phyloP scores from a whole-genome alignment of 495 filamentous ascomycete genomes.

The Lepraria neglecta region DNA sequence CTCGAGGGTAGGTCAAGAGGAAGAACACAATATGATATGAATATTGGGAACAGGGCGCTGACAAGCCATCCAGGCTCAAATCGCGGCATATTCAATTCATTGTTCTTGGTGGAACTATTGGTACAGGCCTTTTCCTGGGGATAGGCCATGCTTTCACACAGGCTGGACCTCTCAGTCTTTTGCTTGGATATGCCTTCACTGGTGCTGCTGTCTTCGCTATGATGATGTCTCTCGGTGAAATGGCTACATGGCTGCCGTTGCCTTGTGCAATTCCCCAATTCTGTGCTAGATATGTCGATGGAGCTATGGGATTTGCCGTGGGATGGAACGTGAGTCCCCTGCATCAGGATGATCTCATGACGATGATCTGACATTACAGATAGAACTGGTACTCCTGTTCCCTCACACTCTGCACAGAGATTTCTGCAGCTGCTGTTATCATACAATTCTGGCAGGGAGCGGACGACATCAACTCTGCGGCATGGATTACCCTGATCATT shows the following conservation, averaged over 20 bases:
- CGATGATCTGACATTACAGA: background rate
- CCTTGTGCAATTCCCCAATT: constrained; percentile 72
- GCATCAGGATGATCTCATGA: background rate
- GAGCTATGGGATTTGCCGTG: constrained; percentile 69
- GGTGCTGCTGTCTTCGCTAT: constrained; percentile 57
- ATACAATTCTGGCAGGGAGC: constrained; percentile 66
- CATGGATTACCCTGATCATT: constrained; percentile 73
- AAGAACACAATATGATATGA: background rate
- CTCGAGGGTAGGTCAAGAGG: constrained; percentile 33
- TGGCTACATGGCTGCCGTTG: constrained; percentile 69
- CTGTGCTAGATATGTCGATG: constrained; percentile 64
- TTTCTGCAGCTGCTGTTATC: constrained; percentile 66
- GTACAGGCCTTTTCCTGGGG: constrained; percentile 70
- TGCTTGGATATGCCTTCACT: constrained; percentile 66
- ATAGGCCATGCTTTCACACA: constrained; percentile 56
- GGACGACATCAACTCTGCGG: constrained; percentile 48
- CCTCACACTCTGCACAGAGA: constrained; percentile 67
- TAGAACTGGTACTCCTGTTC: constrained; percentile 50
- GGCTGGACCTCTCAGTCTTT: constrained; percentile 58
- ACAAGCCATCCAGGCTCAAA: constrained; percentile 30
- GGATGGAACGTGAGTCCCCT: constrained; percentile 62
- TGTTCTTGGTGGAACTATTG: constrained; percentile 62
- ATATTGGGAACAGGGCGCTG: too few species aligned
- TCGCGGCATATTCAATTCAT: constrained; percentile 51
- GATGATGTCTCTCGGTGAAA: constrained; percentile 56